phyloP scores from a whole-genome alignment of 2,329 filamentous ascomycete genomes.

The Penicillium sp. region DNA sequence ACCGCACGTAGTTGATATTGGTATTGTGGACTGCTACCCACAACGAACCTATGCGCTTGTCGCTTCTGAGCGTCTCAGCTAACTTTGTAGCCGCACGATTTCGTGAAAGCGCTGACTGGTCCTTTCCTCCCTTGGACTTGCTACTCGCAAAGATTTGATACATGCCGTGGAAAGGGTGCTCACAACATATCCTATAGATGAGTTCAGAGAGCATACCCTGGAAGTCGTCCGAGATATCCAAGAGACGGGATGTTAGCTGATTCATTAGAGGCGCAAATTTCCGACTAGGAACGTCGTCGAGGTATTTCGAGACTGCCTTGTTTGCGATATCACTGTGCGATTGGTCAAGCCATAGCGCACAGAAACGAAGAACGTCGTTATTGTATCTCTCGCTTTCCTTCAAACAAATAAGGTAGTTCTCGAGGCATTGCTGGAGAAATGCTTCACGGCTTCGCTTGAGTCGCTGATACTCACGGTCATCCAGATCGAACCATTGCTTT shows the following conservation, averaged over 20 bases:
- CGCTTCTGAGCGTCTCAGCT: constrained; percentile 62
- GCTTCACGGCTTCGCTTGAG: constrained; percentile 76
- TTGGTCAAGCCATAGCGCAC: constrained; percentile 90
- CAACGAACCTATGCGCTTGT: constrained; percentile 58
- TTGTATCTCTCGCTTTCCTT: constrained; percentile 85
- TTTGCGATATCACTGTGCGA: constrained; percentile 79
- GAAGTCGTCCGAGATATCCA: constrained; percentile 72
- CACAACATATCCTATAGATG: constrained; percentile 81
- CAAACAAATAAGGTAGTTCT: constrained; percentile 89
- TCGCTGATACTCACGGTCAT: constrained; percentile 82
- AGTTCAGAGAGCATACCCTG: constrained; percentile 75
- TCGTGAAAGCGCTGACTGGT: constrained; percentile 75
- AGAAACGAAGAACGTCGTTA: constrained; percentile 88
- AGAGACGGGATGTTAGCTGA: constrained; percentile 89
- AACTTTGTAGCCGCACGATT: constrained; percentile 74
- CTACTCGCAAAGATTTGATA: constrained; percentile 91
- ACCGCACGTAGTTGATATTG: constrained; percentile 66
- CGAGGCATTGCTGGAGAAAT: constrained; percentile 85
- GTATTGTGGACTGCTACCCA: constrained; percentile 77
- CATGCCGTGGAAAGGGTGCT: constrained; percentile 97
- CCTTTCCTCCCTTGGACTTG: constrained; percentile 69
- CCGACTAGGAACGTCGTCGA: constrained; percentile 78
- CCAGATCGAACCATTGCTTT: constrained; percentile 87
- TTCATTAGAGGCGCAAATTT: constrained; percentile 96
- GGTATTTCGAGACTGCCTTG: constrained; percentile 70